These are phyloP conservation scores for Forsythia viridissima DNA, from an alignment of 257 asterid species.

Conservation along the genomic window DNA sequence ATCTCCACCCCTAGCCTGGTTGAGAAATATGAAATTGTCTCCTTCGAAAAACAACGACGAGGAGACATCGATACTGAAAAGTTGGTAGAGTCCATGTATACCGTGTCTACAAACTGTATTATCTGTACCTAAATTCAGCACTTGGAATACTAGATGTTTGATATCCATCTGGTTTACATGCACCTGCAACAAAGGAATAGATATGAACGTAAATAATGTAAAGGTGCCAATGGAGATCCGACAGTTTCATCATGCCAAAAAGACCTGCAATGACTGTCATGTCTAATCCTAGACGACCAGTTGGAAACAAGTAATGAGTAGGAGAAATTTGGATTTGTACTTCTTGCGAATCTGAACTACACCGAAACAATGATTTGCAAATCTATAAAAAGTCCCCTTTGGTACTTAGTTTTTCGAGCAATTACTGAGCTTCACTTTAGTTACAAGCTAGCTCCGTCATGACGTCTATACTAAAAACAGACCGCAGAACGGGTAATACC, in stretches of 20 bases:
- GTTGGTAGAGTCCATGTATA: slow-evolving; percentile 53
- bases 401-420: no score
- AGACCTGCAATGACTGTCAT: no score
- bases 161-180: slow-evolving; percentile 43
- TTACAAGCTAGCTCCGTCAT: no score
- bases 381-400: no score
- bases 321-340: no score
- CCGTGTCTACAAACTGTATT: slow-evolving; percentile 54
- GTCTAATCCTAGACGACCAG: no score
- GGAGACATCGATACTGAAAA: slow-evolving; percentile 39
- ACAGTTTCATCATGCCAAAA: no score
- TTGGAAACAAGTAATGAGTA: no score
- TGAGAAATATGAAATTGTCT: slow-evolving; percentile 43
- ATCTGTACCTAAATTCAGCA: slow-evolving; percentile 42
- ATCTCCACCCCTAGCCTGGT: slow-evolving; percentile 58
- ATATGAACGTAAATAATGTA: no score
- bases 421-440: background rate
- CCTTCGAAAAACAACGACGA: slow-evolving; percentile 39
- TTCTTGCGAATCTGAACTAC: no score
- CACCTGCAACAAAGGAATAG: slow-evolving; percentile 32
- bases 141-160: slow-evolving; percentile 48
- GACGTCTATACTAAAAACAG: background rate
- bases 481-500: slow-evolving; percentile 24
- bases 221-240: no score
- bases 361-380: no score